Evolutionary conservation across 1,284 basidiomycete species (phyloP), one percentile per base, ranked within the genome.

Genomic region (Cryptococcus sp.): DNA sequence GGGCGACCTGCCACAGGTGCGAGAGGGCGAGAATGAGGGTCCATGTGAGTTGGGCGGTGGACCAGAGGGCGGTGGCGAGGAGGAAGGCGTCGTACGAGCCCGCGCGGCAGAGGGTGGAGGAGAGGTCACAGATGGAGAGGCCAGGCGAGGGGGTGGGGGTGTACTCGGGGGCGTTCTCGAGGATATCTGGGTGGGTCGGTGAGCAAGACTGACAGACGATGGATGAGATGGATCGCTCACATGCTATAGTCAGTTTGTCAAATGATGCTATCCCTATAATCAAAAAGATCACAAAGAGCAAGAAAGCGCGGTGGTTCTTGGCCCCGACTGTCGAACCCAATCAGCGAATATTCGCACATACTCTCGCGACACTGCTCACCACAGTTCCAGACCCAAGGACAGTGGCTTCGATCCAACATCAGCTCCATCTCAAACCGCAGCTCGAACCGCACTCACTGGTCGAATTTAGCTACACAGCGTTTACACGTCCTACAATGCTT

Each of bases 301-400:
- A 79, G 78, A 99, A 98, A 70, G 95, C 89, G 13, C 94, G 87
- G 69, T 98, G 95, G 70, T 98, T 98, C 63, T 89, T 87, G 50
- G 85, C 82, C n/a, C 96, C 96, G 54, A 98, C 90, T 91, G 67
- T 13, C 4, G 11, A 3, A n/a, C 18, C 35, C 40, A 28, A 40
- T 38, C 1, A 37, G n/a, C 44, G 49, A n/a, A 55, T 35, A 13
- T 7, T 20, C n/a, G n/a, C n/a, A n/a, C 12, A 36, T 42, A 11
- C 15, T 15, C 16, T 9, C 8, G 3, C 23, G 18, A 45, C 18
- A 21, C 28, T 33, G 79, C 87, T 43, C 71, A 91, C 89, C 86
- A 74, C 95, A 98, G 77, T 98, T 98, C 89, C 92, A 96, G n/a
- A 98, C 87, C 95, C 95, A 99, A 8, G 96, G 96, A 69, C 95